Evolutionary conservation across 2,329 filamentous ascomycete genomes (phyloP).

Genomic region (Penicillium sp.): DNA sequence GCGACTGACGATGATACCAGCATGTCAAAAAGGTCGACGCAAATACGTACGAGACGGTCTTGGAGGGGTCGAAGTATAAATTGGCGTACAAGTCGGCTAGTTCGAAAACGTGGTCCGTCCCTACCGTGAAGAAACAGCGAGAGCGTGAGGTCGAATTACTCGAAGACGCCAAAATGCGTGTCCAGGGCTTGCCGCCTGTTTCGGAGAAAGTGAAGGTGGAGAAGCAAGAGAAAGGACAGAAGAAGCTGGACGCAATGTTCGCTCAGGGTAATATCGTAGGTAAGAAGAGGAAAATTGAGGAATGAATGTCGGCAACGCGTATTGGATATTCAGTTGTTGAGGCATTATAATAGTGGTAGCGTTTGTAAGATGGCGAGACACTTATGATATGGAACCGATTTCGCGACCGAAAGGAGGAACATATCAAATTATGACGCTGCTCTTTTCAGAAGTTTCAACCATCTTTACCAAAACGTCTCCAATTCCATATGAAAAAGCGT

Average conservation of each 20-base stretch:
- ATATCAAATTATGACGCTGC: slow-evolving; percentile 33
- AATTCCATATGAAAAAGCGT: slow-evolving; percentile 44
- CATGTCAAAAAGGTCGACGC: slow-evolving; percentile 42
- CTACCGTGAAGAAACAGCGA: slow-evolving; percentile 40
- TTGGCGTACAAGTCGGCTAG: slow-evolving; percentile 38
- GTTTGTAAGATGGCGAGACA: not conserved
- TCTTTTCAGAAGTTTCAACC: slow-evolving; percentile 39
- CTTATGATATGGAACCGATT: not conserved
- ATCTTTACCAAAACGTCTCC: slow-evolving; percentile 42
- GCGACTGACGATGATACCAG: slow-evolving; percentile 22
- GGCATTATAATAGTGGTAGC: not conserved
- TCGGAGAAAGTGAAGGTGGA: slow-evolving; percentile 41
- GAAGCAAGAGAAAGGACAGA: slow-evolving; percentile 37
- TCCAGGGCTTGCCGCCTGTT: slow-evolving; percentile 40
- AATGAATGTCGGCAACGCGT: not conserved
- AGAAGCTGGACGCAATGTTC: slow-evolving; percentile 38
- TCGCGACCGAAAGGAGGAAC: not conserved
- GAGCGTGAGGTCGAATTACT: slow-evolving; percentile 40
- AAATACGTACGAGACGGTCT: slow-evolving; percentile 42
- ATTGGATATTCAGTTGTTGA: not conserved
- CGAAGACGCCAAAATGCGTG: slow-evolving; percentile 38
- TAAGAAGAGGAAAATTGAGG: slow-evolving; percentile 26
- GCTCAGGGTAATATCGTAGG: slow-evolving; percentile 18
- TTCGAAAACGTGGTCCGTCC: slow-evolving; percentile 40
- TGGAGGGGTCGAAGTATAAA: slow-evolving; percentile 43